phyloP scores from a whole-genome alignment of 2,329 filamentous ascomycete species.

The Orbilia javanica region DNA sequence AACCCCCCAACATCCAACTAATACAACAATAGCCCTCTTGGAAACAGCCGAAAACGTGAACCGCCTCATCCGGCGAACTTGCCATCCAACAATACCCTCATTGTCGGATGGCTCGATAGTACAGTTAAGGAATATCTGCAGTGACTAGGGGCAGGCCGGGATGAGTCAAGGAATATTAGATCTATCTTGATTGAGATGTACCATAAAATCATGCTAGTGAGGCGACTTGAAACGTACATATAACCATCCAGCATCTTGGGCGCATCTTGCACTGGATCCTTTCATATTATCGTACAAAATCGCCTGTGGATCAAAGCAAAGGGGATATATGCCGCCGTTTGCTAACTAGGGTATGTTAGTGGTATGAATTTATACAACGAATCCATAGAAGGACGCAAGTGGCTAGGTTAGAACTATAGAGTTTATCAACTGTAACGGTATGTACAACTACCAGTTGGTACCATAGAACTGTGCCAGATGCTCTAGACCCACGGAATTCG shows the following conservation, averaged over 20 bases:
- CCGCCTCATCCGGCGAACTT: background rate
- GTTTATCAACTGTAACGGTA: no score
- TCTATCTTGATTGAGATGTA: background rate
- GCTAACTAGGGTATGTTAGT: background rate
- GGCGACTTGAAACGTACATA: background rate
- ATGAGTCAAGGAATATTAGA: background rate
- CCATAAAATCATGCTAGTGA: background rate
- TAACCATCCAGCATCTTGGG: background rate
- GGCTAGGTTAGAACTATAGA: background rate
- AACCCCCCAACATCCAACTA: background rate
- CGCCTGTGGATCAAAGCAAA: background rate
- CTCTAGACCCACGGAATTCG: no score
- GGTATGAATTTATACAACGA: no score
- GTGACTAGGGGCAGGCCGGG: background rate
- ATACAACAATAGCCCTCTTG: background rate
- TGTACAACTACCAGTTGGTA: no score
- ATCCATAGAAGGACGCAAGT: background rate
- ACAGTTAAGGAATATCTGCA: background rate
- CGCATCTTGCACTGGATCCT: background rate
- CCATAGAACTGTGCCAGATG: no score
- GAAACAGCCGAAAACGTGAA: slow-evolving; percentile 8
- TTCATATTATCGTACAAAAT: background rate
- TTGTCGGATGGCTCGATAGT: background rate
- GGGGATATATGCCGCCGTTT: background rate
- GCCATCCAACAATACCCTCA: background rate